Conservation (phyloP, 495 filamentous ascomycete genomes). For the Hypoxylon fragiforme region DNA sequence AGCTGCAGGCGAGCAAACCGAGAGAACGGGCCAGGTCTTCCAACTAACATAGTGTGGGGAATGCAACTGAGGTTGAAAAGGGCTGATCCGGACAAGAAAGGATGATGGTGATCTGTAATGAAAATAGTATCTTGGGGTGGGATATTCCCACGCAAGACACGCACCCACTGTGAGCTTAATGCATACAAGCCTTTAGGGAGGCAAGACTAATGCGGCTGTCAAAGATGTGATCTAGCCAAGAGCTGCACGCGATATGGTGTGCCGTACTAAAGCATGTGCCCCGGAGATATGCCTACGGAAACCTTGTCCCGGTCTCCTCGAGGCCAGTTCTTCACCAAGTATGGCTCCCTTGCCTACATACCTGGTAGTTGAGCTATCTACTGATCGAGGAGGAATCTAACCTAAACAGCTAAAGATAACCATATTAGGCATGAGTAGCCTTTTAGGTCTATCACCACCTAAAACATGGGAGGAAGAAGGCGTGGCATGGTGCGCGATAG, state of each 20-base stretch:
- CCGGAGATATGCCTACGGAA: constrained; percentile 21
- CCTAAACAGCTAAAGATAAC: constrained; percentile 7
- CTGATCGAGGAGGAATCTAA: constrained; percentile 5
- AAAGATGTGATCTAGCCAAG: constrained; percentile 38
- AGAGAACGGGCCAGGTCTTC: constrained; percentile 17
- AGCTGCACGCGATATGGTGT: constrained; percentile 32
- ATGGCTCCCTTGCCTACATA: constrained; percentile 5
- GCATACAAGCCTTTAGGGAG: constrained; percentile 3
- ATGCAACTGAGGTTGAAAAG: constrained; percentile 4
- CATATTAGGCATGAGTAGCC: constrained; percentile 35
- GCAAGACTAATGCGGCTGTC: constrained; percentile 34
- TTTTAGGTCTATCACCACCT: constrained; percentile 17
- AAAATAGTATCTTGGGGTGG: background rate
- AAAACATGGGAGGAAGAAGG: constrained; percentile 13
- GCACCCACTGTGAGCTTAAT: constrained; percentile 10
- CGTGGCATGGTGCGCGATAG: background rate
- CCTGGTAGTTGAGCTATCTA: constrained; percentile 15
- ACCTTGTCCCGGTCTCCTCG: constrained; percentile 19
- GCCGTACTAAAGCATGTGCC: constrained; percentile 23
- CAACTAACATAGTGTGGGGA: constrained; percentile 17
- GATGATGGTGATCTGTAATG: constrained; percentile 12
- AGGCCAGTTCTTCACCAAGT: constrained; percentile 2
- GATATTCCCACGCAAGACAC: constrained; percentile 22
- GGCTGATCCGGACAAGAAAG: constrained; percentile 16
- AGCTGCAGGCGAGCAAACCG: constrained; percentile 21